phyloP scores from a whole-genome alignment of 176 grass and related monocot species.

The Otatea glauca region DNA sequence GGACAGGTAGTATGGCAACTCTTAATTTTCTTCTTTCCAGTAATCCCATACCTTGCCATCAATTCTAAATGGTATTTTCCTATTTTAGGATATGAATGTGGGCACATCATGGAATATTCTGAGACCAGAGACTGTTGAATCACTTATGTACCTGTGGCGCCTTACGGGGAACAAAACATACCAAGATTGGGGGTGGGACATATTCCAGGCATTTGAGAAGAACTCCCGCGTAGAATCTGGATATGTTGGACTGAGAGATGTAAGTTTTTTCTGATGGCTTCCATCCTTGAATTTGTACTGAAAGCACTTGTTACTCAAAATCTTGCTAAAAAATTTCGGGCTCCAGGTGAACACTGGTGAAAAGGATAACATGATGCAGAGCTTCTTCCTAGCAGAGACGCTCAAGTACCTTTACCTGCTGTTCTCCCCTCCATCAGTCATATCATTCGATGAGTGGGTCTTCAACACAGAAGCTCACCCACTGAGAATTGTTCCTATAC shows the following conservation, averaged over 20 bases:
- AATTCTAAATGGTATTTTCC: conserved; percentile 37
- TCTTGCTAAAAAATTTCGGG: conserved; percentile 25
- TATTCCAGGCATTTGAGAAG: conserved; percentile 99
- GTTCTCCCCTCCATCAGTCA: conserved; percentile 88
- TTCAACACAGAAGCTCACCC: conserved; percentile 99
- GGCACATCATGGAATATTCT: conserved; percentile 99
- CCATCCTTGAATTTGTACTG: neutral
- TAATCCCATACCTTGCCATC: neutral
- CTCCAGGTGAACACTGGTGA: conserved; percentile 83
- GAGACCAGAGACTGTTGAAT: conserved; percentile 97
- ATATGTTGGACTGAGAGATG: conserved; percentile 94
- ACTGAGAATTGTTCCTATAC: conserved; percentile 68
- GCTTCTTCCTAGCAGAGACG: conserved; percentile 94
- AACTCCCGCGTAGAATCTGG: conserved; percentile 89
- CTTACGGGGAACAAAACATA: conserved; percentile 97
- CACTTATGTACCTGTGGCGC: conserved; percentile 93
- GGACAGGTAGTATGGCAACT: conserved; percentile 61
- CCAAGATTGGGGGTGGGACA: conserved; percentile 99
- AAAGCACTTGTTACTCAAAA: conserved; percentile 1
- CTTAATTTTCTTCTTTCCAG: conserved; percentile 30
- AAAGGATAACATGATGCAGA: conserved; percentile 99
- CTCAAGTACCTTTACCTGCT: conserved; percentile 97
- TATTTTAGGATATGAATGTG: conserved; percentile 82
- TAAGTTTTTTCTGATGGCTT: conserved; percentile 50
- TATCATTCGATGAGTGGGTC: conserved; percentile 95